Percentiles rank a stretch among this genome's conserved stretches.
These are phyloP conservation scores for Cercophora sp. DNA, from an alignment of 495 filamentous ascomycete genomes.

Conservation along the genomic window DNA sequence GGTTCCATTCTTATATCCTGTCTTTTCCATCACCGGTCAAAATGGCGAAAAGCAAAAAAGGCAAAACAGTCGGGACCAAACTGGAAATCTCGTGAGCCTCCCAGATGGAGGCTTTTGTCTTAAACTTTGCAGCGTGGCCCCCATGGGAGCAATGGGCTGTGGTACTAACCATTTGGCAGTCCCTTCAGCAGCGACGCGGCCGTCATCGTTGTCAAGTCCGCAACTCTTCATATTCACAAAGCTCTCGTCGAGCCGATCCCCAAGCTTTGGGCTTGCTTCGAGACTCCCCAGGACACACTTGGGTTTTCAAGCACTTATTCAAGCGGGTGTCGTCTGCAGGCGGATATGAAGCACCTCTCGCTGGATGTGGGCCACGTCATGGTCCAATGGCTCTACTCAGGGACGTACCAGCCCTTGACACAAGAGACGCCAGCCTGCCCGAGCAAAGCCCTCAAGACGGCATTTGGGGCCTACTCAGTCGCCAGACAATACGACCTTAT, in stretches of 20 bases:
- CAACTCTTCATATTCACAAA: not conserved
- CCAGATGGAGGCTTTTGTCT: not conserved
- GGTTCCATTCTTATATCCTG: too few relatives aligned
- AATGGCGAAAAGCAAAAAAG: too few relatives aligned
- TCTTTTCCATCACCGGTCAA: too few relatives aligned
- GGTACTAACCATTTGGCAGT: not conserved
- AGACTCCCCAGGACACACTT: not conserved
- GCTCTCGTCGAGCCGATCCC: not conserved
- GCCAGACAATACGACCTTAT: slow-evolving; percentile 10
- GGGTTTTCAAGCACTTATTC: not conserved
- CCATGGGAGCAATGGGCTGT: not conserved
- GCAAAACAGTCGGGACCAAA: too few relatives aligned
- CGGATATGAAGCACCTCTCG: slow-evolving; percentile 13
- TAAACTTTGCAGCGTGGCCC: too few relatives aligned
- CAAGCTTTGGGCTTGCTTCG: not conserved
- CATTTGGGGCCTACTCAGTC: slow-evolving; percentile 15
- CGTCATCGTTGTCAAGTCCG: not conserved
- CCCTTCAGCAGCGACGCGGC: not conserved
- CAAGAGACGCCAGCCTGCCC: not conserved
- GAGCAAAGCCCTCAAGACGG: not conserved
- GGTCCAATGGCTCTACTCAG: slow-evolving; percentile 26
- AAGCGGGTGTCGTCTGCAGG: not conserved
- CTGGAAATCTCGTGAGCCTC: not conserved
- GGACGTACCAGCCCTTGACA: not conserved
- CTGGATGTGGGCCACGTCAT: slow-evolving; percentile 25